Percentiles rank a stretch among this genome's conserved stretches.
Conservation (phyloP, 2,329 filamentous ascomycete genomes). For the Annulohypoxylon truncatum region DNA sequence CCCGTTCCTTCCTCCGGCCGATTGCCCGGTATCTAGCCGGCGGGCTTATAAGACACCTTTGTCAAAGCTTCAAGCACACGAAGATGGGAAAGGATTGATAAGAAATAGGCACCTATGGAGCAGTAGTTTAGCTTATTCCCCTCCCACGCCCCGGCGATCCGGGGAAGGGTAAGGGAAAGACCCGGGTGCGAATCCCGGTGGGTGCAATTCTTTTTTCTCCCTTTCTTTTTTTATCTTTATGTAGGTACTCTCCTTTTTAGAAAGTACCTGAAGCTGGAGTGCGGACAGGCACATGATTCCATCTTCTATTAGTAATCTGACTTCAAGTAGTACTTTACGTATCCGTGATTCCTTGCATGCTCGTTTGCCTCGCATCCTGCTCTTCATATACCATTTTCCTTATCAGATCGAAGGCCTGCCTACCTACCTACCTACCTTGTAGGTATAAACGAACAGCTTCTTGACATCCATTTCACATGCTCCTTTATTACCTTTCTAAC, state of each 20-base stretch:
- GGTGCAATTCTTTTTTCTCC: constrained; percentile 36
- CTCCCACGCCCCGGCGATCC: constrained; percentile 33
- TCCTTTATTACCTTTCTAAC: too few species aligned
- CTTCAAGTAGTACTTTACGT: too few species aligned
- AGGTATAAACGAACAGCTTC: too few species aligned
- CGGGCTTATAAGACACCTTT: constrained; percentile 6
- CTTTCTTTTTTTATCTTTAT: constrained; percentile 1
- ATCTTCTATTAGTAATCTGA: too few species aligned
- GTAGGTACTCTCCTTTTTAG: not conserved
- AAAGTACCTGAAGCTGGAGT: not conserved
- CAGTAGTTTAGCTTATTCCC: constrained; percentile 50
- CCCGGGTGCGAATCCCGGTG: constrained; percentile 51
- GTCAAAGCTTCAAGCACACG: not conserved
- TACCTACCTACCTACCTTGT: too few species aligned
- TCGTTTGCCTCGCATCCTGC: too few species aligned
- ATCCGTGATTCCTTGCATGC: too few species aligned
- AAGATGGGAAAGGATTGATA: too few species aligned
- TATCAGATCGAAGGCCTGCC: too few species aligned
- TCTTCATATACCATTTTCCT: not conserved
- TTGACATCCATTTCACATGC: too few species aligned
- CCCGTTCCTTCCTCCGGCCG: not conserved
- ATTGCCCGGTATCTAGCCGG: not conserved
- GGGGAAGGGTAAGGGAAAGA: constrained; percentile 39
- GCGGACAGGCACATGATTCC: too few species aligned
- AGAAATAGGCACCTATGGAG: constrained; percentile 38